phyloP scores from a whole-genome alignment of 192 early-diverging fungal genomes.

The Dissophora ornata region DNA sequence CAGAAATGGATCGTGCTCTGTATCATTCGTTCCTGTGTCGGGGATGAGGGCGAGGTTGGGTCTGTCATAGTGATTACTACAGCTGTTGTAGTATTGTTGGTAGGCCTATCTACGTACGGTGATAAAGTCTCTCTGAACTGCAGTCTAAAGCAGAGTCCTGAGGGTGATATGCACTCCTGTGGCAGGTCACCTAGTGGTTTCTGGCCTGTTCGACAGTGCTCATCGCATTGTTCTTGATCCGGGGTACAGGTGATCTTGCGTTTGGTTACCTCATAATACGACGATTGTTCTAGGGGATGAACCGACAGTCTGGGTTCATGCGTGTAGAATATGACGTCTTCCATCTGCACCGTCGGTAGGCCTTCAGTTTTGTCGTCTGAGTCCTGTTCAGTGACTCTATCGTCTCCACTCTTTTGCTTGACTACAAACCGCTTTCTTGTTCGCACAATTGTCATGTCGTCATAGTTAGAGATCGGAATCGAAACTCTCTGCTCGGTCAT shows the following conservation, averaged over 20 bases:
- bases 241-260: no score
- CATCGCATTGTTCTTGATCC: not conserved
- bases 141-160: not conserved
- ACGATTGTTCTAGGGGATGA: no score
- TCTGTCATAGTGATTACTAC: not conserved
- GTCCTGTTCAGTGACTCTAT: no score
- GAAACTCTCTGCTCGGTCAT: not conserved
- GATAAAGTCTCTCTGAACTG: not conserved
- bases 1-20: not conserved
- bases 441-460: not conserved
- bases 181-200: not conserved
- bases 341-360: no score
- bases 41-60: not conserved
- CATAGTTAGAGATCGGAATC: not conserved
- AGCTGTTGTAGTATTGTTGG: not conserved
- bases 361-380: no score
- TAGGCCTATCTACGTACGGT: not conserved
- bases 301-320: no score
- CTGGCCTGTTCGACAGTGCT: not conserved
- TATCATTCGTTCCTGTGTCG: not conserved
- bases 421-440: not conserved
- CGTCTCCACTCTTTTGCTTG: no score
- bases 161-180: constrained; percentile 1
- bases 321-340: no score
- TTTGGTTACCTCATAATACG: no score